Percentiles rank a stretch among this genome's conserved stretches.
These are phyloP conservation scores for Mediolabrus comicus DNA, from an alignment of 108 stramenopile genomes.

Conservation along the genomic window DNA sequence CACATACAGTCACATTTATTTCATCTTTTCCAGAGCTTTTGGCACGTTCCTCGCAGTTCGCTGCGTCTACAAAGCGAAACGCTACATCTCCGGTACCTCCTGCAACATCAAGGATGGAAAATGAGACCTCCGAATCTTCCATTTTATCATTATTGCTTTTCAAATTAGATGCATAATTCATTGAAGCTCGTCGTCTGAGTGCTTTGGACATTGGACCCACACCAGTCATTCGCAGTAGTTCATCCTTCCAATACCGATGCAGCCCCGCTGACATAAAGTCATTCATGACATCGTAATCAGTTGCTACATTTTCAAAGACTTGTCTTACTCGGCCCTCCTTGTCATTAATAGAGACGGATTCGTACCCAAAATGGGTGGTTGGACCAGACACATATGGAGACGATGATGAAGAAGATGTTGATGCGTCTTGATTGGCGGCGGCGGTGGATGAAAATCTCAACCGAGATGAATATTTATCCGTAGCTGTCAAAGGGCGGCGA, in stretches of 20 bases:
- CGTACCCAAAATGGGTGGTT: slow-evolving; percentile 84
- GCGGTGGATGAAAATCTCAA: background rate
- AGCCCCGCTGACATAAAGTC: slow-evolving; percentile 96
- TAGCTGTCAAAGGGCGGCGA: too few relatives aligned
- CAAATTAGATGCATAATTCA: slow-evolving; percentile 8
- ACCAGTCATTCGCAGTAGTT: slow-evolving; percentile 75
- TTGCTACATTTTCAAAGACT: slow-evolving; percentile 90
- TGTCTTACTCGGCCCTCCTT: slow-evolving; percentile 77
- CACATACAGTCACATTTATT: slow-evolving; percentile 91
- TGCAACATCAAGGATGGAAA: slow-evolving; percentile 92
- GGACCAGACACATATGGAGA: slow-evolving; percentile 37
- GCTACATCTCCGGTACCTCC: slow-evolving; percentile 99
- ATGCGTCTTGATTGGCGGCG: background rate
- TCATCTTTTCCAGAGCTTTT: slow-evolving; percentile 57
- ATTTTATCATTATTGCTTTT: background rate
- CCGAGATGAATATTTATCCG: too few relatives aligned
- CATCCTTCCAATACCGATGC: slow-evolving; percentile 98
- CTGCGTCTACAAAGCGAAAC: slow-evolving; percentile 89
- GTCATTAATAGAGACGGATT: slow-evolving; percentile 61
- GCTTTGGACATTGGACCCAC: slow-evolving; percentile 64
- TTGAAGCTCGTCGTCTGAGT: slow-evolving; percentile 49
- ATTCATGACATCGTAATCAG: slow-evolving; percentile 97
- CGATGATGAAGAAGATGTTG: too few relatives aligned
- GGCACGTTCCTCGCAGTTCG: slow-evolving; percentile 60
- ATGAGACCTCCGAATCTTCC: slow-evolving; percentile 2